These are phyloP conservation scores for Nothophytophthora sp. DNA, from an alignment of 352 stramenopile genomes.

Conservation along the genomic window DNA sequence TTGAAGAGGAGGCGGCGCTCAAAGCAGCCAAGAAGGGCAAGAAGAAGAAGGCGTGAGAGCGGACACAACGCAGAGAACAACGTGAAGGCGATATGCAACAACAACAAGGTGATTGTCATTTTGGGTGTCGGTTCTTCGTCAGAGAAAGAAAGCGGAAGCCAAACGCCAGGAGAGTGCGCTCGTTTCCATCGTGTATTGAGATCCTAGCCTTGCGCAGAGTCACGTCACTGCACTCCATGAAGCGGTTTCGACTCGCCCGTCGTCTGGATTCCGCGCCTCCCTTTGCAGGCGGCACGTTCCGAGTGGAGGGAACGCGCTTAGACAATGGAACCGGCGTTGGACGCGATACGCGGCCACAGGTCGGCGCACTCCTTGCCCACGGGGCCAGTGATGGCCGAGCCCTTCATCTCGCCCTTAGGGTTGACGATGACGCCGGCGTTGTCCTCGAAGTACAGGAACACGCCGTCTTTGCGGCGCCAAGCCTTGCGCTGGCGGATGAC, in stretches of 20 bases:
- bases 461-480: constrained; percentile 99
- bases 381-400: constrained; percentile 98
- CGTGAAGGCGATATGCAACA: constrained; percentile 19
- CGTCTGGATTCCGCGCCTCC: neutral
- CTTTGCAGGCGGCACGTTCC: too few species aligned
- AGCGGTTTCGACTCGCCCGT: neutral
- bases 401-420: constrained; percentile 99
- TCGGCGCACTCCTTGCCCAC: constrained; percentile 99
- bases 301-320: constrained; percentile 79
- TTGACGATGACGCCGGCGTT: constrained; percentile 99
- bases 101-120: constrained; percentile 38
- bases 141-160: constrained; percentile 1
- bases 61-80: constrained; percentile 1
- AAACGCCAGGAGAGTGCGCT: neutral
- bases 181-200: neutral
- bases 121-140: constrained; percentile 22
- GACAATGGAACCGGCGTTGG: constrained; percentile 99
- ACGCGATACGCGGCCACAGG: constrained; percentile 99
- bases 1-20: constrained; percentile 66
- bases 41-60: constrained; percentile 65
- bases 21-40: constrained; percentile 84
- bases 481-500: constrained; percentile 99
- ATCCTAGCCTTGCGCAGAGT: neutral
- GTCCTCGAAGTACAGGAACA: constrained; percentile 99
- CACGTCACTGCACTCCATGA: neutral